Percentiles rank a stretch among this genome's conserved stretches.
These are phyloP conservation scores for Boletus tylopilopsis DNA, from an alignment of 768 basidiomycete genomes.

Conservation along the genomic window DNA sequence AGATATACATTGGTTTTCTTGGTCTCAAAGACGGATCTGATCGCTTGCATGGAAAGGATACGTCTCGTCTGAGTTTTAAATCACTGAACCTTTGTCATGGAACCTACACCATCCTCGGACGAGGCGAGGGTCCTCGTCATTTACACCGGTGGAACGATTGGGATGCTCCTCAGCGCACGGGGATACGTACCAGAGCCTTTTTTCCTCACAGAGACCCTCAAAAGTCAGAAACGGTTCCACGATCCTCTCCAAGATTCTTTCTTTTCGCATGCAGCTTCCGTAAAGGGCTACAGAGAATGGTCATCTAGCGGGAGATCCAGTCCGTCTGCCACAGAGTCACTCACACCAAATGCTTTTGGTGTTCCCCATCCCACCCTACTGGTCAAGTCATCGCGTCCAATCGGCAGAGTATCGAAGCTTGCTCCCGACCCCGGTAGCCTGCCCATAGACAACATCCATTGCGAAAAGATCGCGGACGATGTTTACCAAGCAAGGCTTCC, in stretches of 20 bases:
- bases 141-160: slow-evolving; percentile 89
- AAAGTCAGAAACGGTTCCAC: slow-evolving; percentile 84
- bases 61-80: slow-evolving; percentile 6
- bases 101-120: slow-evolving; percentile 46
- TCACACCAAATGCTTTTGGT: slow-evolving; percentile 2
- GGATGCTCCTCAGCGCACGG: slow-evolving; percentile 74
- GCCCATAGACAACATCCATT: slow-evolving; percentile 34
- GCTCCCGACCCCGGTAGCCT: slow-evolving; percentile 25
- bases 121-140: slow-evolving; percentile 84
- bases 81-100: slow-evolving; percentile 36
- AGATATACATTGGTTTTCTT: slow-evolving; percentile 19
- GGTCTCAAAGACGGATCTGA: slow-evolving; percentile 26
- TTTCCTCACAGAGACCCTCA: slow-evolving; percentile 80
- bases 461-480: slow-evolving; percentile 51
- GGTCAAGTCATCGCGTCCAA: slow-evolving; percentile 70
- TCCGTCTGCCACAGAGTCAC: slow-evolving; percentile 29
- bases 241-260: slow-evolving; percentile 86
- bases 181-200: slow-evolving; percentile 85
- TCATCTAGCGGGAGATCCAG: slow-evolving; percentile 59
- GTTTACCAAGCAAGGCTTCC: slow-evolving; percentile 74
- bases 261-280: slow-evolving; percentile 75
- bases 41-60: slow-evolving; percentile 23
- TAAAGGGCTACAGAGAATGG: slow-evolving; percentile 80
- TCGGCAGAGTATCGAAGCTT: slow-evolving; percentile 45
- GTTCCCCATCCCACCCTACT: slow-evolving; percentile 38